Conservation (phyloP, 1,284 basidiomycete species). For the Melampsora larici-populina region DNA sequence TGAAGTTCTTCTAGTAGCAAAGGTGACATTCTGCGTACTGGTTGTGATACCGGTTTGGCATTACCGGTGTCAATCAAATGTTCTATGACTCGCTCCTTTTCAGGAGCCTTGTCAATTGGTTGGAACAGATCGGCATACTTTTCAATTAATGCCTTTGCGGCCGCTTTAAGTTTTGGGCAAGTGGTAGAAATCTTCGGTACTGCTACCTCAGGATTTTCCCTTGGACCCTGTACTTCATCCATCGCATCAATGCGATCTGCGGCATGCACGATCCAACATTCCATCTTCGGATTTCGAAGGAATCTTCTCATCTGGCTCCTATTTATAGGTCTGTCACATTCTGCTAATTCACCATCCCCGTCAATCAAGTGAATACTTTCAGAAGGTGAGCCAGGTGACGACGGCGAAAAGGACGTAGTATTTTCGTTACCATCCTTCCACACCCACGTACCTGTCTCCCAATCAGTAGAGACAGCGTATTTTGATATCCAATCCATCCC, state of each 20-base stretch:
- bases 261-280: background rate
- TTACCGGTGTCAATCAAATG: background rate
- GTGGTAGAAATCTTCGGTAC: conserved; percentile 18
- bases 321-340: background rate
- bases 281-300: background rate
- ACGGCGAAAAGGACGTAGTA: background rate
- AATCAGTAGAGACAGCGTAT: conserved; percentile 11
- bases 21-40: background rate
- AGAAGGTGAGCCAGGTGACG: no score
- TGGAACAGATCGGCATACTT: no score
- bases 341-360: background rate
- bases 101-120: background rate
- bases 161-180: no score
- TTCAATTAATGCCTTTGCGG: no score
- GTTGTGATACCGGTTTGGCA: background rate
- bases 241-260: background rate
- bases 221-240: conserved; percentile 7
- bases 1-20: background rate
- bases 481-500: conserved; percentile 16
- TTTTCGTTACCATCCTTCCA: background rate
- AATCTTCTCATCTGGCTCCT: background rate
- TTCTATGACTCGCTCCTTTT: background rate
- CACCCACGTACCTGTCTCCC: background rate
- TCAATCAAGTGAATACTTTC: background rate
- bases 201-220: conserved; percentile 2